Conservation (phyloP, 2,329 filamentous ascomycete genomes). For the Venturia asperata region DNA sequence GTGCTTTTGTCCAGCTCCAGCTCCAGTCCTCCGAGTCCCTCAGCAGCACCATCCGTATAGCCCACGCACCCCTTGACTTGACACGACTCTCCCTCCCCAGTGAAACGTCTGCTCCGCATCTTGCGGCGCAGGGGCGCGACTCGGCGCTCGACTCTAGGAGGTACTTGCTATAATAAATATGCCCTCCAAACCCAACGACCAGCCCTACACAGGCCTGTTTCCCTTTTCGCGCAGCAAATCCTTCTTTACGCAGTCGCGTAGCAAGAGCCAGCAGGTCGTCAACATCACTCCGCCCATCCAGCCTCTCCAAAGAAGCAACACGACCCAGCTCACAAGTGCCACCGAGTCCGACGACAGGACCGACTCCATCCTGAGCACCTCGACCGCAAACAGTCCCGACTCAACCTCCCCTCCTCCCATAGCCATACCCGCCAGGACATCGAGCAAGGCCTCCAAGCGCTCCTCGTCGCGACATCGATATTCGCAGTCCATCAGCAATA, state of each 20-base stretch:
- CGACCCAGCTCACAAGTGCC: not conserved
- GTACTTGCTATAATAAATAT: no score
- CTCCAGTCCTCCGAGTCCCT: no score
- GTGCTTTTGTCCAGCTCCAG: no score
- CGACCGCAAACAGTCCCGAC: slow-evolving; percentile 1
- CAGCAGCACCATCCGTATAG: no score
- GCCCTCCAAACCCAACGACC: not conserved
- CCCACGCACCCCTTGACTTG: no score
- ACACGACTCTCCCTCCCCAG: not conserved
- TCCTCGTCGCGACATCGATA: slow-evolving; percentile 10
- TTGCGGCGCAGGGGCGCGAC: no score
- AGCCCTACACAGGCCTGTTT: not conserved
- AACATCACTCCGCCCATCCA: slow-evolving; percentile 13
- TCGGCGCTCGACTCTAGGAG: no score
- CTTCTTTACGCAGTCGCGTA: slow-evolving; percentile 7
- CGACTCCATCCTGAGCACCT: not conserved
- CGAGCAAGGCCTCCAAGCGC: slow-evolving; percentile 1
- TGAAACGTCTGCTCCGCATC: no score
- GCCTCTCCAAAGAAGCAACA: not conserved
- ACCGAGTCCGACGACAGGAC: not conserved
- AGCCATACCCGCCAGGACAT: slow-evolving; percentile 4
- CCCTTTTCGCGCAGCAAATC: not conserved
- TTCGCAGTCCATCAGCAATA: slow-evolving; percentile 11
- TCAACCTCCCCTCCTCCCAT: slow-evolving; percentile 5
- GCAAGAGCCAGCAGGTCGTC: slow-evolving; percentile 1